Base-by-base conservation (phyloP, 352 stramenopile species). In the Globisporangium polare region DNA sequence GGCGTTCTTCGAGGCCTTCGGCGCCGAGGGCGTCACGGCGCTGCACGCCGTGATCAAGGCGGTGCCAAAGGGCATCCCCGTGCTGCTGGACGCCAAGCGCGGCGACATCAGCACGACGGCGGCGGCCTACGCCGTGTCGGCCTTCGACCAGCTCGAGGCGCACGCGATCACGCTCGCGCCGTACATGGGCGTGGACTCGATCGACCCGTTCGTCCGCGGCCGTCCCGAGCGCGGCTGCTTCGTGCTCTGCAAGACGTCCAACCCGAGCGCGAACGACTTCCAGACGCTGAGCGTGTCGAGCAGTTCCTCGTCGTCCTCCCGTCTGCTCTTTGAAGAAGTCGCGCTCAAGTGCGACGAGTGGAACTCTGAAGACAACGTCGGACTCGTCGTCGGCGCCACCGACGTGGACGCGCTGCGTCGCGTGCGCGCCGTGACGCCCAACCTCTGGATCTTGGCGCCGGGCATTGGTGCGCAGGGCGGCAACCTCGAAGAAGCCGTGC, bases 191-290 rank as follows among this genome's bases (percentile, higher is more conserved):
- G 94, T 81, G 53, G 97, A 99, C 83, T 98, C 96, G 33, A 95
- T 99, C 27, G 75, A 92, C 68, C 98, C 98, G 5, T 99, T 99
- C 83, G 73, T 97, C 39, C 94, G 94, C 61, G 73, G 77, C 24
- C 73, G 77, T 31, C 95, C 88, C 1, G 92, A 83, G 67, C 84
- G 85, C 50, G 89, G 89, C 60, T 98, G 92, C 56, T 99, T 99
- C 70, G 80, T 99, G 45, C 83, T 99, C 12, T 99, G 97, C 80
- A 99, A 99, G 89, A 99, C 97, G 26, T 99, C 96, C 8, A 99
- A 99, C 79, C 89, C 93, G 29, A 98, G 88, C 53, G 97, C 95
- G 10, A 96, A 98, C 63, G 96, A 99, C 66, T 89, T 99, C 51
- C 90, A 99, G 68, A 97, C 92, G 54, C 75, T 95, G 27, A 55